Evolutionary conservation across 169 alveolate species (phyloP).

Genomic region (Eimeria praecox): DNA sequence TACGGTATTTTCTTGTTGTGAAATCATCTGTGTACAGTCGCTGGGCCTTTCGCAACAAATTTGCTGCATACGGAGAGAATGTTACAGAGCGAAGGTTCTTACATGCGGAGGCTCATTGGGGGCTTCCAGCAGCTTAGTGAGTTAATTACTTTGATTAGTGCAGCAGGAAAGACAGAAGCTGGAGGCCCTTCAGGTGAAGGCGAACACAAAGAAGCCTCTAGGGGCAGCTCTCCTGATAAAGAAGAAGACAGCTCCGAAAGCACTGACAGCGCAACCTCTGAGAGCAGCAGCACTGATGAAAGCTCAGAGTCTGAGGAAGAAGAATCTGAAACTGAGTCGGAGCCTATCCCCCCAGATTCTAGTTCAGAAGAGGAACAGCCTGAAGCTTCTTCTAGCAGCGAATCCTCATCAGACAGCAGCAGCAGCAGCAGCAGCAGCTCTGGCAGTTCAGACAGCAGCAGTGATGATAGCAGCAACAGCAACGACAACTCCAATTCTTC

Average conservation of each 20-base stretch:
- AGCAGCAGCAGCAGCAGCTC: slow-evolving; percentile 8
- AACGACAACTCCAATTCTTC: neutral
- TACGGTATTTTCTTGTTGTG: neutral
- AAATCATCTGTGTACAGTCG: slow-evolving; percentile 22
- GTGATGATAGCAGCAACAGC: neutral
- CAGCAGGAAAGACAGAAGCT: neutral
- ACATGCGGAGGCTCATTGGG: slow-evolving; percentile 51
- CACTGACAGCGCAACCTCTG: slow-evolving; percentile 21
- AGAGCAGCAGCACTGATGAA: neutral
- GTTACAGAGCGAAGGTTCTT: slow-evolving; percentile 38
- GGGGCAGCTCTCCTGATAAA: neutral
- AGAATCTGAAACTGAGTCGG: neutral
- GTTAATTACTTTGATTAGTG: neutral
- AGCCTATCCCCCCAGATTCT: neutral
- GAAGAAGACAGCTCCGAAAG: neutral
- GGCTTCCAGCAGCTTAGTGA: slow-evolving; percentile 47
- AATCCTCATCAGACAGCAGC: neutral
- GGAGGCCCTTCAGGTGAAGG: neutral
- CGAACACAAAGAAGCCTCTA: neutral
- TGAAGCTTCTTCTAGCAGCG: neutral
- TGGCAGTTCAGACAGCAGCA: neutral
- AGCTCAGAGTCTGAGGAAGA: neutral
- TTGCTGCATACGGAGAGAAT: slow-evolving; percentile 61
- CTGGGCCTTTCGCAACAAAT: slow-evolving; percentile 29
- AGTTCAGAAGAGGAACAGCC: neutral